Base-by-base conservation (phyloP, 192 early-diverging fungal genomes). In the Coemansia furcata region DNA sequence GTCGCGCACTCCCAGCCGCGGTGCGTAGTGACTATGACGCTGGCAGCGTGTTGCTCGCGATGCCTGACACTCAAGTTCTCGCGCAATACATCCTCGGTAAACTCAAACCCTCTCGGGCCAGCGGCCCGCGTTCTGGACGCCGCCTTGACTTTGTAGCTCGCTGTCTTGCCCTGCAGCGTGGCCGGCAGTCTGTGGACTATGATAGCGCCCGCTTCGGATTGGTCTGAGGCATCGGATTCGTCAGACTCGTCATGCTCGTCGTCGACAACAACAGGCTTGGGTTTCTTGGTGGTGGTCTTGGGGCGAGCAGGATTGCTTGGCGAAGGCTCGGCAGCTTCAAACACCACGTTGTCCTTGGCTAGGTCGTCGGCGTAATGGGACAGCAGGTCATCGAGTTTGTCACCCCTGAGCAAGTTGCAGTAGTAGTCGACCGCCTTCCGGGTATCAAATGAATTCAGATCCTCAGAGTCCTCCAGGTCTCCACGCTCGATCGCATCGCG, bases 11-110 rank as follows among this genome's bases (percentile, higher is more conserved):
- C 37, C 47, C 37, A 52, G 35, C 60, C 63, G 1, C 38, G 12
- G 46, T 69, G 78, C 12, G 64, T 67, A 12, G 78, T 80, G 36
- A 76, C 46, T 73, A 80, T 72, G 21, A 32, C 40, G 10, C 40
- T 21, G 55, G 61, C 39, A 17, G 40, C 26, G 1, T 39, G 8
- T 1, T 29, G n/a, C 17, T 35, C 40, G 21, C 62, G 69, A 1
- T 1, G 30, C 1, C 29, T 39, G 32, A 14, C 29, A 10, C 35
- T 14, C 6, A 58, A 2, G 33, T 46, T 63, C 0, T 65, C 62
- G 12, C 32, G 23, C 36, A 60, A 58, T 14, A 1, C n/a, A 46
- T 81, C 78, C 61, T 81, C 78, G 5, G 35, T 12, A 49, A 67
- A 73, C 15, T 55, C 63, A 19, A 46, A 46, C 29, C 30, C 30